A percentile compares a stretch with the other conserved stretches of the same genome.
Evolutionary conservation across 805 yeast species (phyloP).

Genomic region (Candida montana): DNA sequence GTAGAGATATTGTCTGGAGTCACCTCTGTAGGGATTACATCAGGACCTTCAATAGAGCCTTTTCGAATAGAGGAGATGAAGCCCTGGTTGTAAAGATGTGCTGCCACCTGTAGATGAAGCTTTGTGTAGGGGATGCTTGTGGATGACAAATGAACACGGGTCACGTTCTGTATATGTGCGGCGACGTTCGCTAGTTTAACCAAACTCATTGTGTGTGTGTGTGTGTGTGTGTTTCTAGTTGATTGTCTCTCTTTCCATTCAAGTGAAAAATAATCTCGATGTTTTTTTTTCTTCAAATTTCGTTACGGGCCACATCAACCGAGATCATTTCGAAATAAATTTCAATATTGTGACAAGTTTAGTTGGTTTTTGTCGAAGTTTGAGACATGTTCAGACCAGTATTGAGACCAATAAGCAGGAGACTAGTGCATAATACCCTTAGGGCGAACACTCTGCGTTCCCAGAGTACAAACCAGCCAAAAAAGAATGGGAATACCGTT

Average conservation of each 20-base stretch:
- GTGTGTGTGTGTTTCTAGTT: not conserved
- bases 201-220: slow-evolving; percentile 51
- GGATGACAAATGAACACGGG: slow-evolving; percentile 63
- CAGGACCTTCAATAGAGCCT: slow-evolving; percentile 86
- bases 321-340: not conserved
- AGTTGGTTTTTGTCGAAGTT: not conserved
- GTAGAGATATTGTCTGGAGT: slow-evolving; percentile 84
- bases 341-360: not conserved
- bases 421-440: not conserved
- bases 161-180: slow-evolving; percentile 84
- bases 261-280: not conserved
- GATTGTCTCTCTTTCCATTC: not conserved
- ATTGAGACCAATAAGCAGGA: not conserved
- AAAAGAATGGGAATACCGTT: slow-evolving; percentile 19
- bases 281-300: too few species aligned
- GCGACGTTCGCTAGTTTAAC: slow-evolving; percentile 80
- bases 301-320: too few species aligned
- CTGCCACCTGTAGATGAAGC: slow-evolving; percentile 75
- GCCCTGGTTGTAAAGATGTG: slow-evolving; percentile 87
- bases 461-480: slow-evolving; percentile 1
- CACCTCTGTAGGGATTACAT: slow-evolving; percentile 61
- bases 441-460: not conserved
- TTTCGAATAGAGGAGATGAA: slow-evolving; percentile 77
- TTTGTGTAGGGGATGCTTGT: slow-evolving; percentile 82
- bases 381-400: slow-evolving; percentile 2